A percentile compares a stretch with the other conserved stretches of the same genome.
Evolutionary conservation across 2,329 filamentous ascomycete genomes (phyloP).

Genomic region (Verticillium klebahnii): DNA sequence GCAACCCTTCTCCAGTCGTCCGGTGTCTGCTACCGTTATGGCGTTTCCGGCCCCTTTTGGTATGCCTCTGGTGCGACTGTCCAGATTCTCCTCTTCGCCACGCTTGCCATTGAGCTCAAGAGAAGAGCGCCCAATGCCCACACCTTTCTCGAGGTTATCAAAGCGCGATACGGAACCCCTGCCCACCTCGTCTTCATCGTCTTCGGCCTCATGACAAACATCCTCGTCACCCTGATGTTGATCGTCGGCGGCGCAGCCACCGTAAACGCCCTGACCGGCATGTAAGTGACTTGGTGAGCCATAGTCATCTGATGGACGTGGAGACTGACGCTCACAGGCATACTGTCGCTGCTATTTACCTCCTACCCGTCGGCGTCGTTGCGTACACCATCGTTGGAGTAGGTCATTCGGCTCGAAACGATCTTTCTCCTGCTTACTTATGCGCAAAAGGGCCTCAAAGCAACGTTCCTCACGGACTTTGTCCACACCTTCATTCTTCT

Average conservation of each 20-base stretch:
- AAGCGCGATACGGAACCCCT: constrained; percentile 61
- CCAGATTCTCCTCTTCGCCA: constrained; percentile 85
- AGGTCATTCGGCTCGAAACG: not conserved
- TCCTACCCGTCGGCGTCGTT: constrained; percentile 73
- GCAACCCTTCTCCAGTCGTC: constrained; percentile 68
- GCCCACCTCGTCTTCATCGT: constrained; percentile 70
- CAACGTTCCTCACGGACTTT: constrained; percentile 73
- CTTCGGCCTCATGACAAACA: constrained; percentile 74
- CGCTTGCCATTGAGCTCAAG: constrained; percentile 78
- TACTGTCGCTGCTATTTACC: constrained; percentile 71
- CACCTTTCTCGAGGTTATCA: constrained; percentile 69
- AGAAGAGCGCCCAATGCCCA: constrained; percentile 75
- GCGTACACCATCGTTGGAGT: constrained; percentile 55
- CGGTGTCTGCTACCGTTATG: constrained; percentile 70
- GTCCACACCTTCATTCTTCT: constrained; percentile 73
- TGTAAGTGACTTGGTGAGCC: constrained; percentile 5
- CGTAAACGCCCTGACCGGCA: constrained; percentile 36
- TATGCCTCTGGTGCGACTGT: constrained; percentile 69
- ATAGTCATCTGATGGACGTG: constrained; percentile 22
- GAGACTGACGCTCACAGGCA: constrained; percentile 2
- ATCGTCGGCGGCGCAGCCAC: constrained; percentile 78
- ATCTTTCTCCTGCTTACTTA: not conserved
- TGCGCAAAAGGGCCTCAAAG: constrained; percentile 58
- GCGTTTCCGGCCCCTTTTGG: constrained; percentile 47
- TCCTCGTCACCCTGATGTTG: constrained; percentile 69